phyloP scores from a whole-genome alignment of 495 filamentous ascomycete genomes.

The Penicillium taxi region DNA sequence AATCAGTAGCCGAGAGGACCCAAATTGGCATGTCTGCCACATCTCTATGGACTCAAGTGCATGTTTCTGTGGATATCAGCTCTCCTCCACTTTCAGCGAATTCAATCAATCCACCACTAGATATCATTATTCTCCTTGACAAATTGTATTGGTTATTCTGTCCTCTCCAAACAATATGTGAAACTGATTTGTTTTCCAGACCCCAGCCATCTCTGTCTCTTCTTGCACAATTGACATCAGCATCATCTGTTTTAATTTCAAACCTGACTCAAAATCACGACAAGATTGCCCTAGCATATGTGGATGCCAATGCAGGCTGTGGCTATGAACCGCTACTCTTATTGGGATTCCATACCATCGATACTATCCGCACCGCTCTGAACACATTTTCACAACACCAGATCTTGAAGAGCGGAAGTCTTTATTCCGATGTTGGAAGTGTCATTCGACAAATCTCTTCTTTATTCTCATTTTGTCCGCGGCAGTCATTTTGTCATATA shows the following conservation, averaged over 20 bases:
- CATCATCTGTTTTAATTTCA: conserved; percentile 11
- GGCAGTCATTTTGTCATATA: conserved; percentile 18
- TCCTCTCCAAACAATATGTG: neutral
- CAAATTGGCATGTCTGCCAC: conserved; percentile 8
- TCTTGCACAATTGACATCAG: conserved; percentile 12
- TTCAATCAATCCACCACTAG: conserved; percentile 15
- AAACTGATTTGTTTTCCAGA: conserved; percentile 2
- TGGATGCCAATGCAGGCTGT: conserved; percentile 3
- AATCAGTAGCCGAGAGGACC: conserved; percentile 4
- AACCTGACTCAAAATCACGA: conserved; percentile 11
- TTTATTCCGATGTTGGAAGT: neutral
- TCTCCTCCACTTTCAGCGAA: conserved; percentile 8
- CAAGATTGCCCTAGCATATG: conserved; percentile 12
- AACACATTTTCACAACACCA: conserved; percentile 8
- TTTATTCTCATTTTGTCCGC: conserved; percentile 9
- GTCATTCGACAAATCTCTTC: conserved; percentile 8
- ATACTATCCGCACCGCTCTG: conserved; percentile 7
- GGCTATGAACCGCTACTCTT: conserved; percentile 16
- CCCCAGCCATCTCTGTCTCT: conserved; percentile 7
- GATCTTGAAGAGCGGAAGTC: neutral
- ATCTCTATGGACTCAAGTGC: conserved; percentile 18
- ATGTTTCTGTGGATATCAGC: conserved; percentile 19
- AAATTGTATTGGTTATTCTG: conserved; percentile 8
- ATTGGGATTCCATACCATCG: conserved; percentile 18
- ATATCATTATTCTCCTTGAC: conserved; percentile 21